Evolutionary conservation across 1,139 yeast species (phyloP).

Genomic region (Debaryomyces subglobosus): DNA sequence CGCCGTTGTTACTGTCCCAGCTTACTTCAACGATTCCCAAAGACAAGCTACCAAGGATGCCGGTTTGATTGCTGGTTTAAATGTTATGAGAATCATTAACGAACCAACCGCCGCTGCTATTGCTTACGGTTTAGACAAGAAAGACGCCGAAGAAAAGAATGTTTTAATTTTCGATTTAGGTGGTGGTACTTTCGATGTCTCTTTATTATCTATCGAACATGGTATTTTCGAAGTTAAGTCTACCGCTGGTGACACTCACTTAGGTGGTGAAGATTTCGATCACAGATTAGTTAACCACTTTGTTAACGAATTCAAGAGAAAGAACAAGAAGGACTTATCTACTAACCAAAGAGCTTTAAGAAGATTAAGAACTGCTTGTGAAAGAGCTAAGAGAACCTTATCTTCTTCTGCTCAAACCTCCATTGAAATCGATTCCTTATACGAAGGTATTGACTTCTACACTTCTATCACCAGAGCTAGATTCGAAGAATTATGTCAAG

Average conservation of each 20-base stretch:
- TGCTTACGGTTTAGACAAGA: constrained; percentile 59
- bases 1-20: constrained; percentile 55
- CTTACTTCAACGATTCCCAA: constrained; percentile 53
- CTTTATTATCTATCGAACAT: constrained; percentile 88
- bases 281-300: constrained; percentile 70
- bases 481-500: constrained; percentile 97
- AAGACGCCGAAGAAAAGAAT: constrained; percentile 78
- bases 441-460: constrained; percentile 96
- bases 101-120: constrained; percentile 58
- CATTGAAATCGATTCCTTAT: constrained; percentile 94
- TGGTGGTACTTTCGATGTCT: constrained; percentile 56
- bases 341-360: constrained; percentile 93
- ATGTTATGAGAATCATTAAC: constrained; percentile 52
- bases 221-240: constrained; percentile 98
- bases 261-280: constrained; percentile 87
- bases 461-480: constrained; percentile 97
- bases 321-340: constrained; percentile 91
- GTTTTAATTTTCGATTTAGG: constrained; percentile 53
- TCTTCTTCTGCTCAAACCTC: constrained; percentile 96
- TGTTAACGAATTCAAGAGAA: constrained; percentile 93
- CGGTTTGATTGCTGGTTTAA: constrained; percentile 52
- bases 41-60: constrained; percentile 57
- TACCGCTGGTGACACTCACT: constrained; percentile 98
- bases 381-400: constrained; percentile 98
- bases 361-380: constrained; percentile 98